Percentiles rank a stretch among this genome's conserved stretches.
Conservation (phyloP, 306 rosid species). For the Gastrolobium villosum region DNA sequence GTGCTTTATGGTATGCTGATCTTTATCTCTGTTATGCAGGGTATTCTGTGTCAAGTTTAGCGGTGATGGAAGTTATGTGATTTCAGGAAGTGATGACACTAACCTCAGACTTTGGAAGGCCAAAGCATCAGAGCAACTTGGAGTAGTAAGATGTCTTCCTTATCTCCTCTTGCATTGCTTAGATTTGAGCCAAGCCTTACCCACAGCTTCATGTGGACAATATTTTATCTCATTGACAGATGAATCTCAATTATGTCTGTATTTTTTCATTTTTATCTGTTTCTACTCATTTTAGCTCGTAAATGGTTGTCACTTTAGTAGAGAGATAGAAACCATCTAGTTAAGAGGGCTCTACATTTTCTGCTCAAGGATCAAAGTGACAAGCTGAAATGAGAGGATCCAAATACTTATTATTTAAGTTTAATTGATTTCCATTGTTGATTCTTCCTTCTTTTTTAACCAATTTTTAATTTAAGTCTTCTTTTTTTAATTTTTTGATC, state of each 20-base stretch:
- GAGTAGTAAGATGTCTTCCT: conserved; percentile 78
- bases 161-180: background rate
- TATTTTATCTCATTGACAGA: background rate
- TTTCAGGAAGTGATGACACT: conserved; percentile 96
- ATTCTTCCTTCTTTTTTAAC: background rate
- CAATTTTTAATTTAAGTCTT: background rate
- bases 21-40: conserved; percentile 56
- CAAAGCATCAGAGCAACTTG: conserved; percentile 93
- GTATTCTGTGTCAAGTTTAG: conserved; percentile 94
- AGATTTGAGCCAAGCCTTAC: background rate
- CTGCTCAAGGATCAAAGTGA: background rate
- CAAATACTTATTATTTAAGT: background rate
- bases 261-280: background rate
- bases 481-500: background rate
- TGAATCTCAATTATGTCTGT: conserved; percentile 12
- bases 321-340: conserved; percentile 17
- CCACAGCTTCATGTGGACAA: background rate
- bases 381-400: conserved; percentile 15
- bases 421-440: background rate
- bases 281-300: background rate
- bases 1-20: background rate
- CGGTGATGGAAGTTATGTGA: conserved; percentile 90
- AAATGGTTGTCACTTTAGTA: background rate
- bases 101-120: conserved; percentile 99
- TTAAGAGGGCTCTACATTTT: background rate